Evolutionary conservation across 306 rosid genomes (phyloP).

Genomic region (Cicer chorassanicum): DNA sequence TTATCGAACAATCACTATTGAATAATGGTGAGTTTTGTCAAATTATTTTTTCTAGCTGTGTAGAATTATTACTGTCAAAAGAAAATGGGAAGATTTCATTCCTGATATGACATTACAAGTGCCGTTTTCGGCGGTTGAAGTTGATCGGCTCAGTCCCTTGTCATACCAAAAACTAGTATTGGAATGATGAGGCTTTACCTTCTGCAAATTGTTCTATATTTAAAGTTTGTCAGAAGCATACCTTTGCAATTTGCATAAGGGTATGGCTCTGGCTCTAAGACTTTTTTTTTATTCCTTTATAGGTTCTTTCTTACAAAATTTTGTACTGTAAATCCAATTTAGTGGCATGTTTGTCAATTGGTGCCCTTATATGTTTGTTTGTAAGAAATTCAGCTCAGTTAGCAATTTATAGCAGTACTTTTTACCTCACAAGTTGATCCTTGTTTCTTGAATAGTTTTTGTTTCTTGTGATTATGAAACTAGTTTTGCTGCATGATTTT

Average conservation of each 20-base stretch:
- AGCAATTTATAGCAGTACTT: constrained; percentile 37
- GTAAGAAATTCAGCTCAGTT: constrained; percentile 42
- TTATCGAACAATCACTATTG: constrained; percentile 11
- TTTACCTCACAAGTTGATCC: constrained; percentile 34
- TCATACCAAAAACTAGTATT: constrained; percentile 24
- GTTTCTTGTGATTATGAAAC: constrained; percentile 7
- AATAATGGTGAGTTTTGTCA: constrained; percentile 38
- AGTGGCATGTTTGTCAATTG: constrained; percentile 39
- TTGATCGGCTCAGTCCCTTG: constrained; percentile 35
- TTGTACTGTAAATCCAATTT: constrained; percentile 38
- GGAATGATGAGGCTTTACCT: constrained; percentile 39
- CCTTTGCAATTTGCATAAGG: constrained; percentile 40
- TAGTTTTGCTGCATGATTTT: neutral
- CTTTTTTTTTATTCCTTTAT: constrained; percentile 18
- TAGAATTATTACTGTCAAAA: constrained; percentile 10
- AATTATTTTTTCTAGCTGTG: constrained; percentile 11
- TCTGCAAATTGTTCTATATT: constrained; percentile 33
- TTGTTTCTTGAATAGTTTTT: constrained; percentile 7
- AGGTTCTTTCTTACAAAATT: constrained; percentile 46
- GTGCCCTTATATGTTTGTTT: constrained; percentile 37
- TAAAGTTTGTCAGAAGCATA: constrained; percentile 27
- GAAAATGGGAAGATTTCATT: constrained; percentile 3
- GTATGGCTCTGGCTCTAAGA: constrained; percentile 37
- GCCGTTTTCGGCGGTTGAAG: constrained; percentile 32
- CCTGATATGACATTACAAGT: constrained; percentile 32